Evolutionary conservation across 2,329 filamentous ascomycete genomes (phyloP).

Genomic region (Microsporum ferrugineum): DNA sequence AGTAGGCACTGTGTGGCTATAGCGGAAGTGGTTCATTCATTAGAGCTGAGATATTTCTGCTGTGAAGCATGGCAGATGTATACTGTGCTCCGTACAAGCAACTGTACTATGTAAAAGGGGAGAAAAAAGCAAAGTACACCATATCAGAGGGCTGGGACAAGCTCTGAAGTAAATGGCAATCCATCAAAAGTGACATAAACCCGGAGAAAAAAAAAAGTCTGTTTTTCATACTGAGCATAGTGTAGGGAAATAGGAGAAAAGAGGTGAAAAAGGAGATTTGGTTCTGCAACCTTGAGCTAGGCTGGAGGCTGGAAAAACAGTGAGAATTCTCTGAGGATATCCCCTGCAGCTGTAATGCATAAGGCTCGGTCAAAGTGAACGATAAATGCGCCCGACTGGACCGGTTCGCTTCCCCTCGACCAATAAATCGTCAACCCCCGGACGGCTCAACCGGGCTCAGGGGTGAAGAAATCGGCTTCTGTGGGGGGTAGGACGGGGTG

Average conservation of each 20-base stretch:
- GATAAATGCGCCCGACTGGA: not conserved
- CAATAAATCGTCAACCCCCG: not conserved
- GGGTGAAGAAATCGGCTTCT: not conserved
- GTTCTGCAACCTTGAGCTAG: not conserved
- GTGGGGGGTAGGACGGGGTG: not conserved
- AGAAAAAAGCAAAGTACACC: not conserved
- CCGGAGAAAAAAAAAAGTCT: not conserved
- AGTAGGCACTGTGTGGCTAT: not conserved
- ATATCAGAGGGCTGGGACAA: not conserved
- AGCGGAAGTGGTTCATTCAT: not conserved
- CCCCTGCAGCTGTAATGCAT: not conserved
- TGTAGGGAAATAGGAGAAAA: not conserved
- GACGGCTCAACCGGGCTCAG: not conserved
- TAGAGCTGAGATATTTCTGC: not conserved
- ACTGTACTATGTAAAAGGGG: too few species aligned
- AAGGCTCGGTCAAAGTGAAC: not conserved
- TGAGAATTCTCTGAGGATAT: not conserved
- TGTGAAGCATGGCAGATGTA: not conserved
- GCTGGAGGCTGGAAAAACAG: not conserved
- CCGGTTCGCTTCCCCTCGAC: not conserved
- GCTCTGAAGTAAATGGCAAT: not conserved
- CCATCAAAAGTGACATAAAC: not conserved
- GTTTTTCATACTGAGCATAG: not conserved
- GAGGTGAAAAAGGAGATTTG: not conserved
- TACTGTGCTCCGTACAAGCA: not conserved